Base-by-base conservation (phyloP, 805 yeast species). In the Pichia cabralensis region DNA sequence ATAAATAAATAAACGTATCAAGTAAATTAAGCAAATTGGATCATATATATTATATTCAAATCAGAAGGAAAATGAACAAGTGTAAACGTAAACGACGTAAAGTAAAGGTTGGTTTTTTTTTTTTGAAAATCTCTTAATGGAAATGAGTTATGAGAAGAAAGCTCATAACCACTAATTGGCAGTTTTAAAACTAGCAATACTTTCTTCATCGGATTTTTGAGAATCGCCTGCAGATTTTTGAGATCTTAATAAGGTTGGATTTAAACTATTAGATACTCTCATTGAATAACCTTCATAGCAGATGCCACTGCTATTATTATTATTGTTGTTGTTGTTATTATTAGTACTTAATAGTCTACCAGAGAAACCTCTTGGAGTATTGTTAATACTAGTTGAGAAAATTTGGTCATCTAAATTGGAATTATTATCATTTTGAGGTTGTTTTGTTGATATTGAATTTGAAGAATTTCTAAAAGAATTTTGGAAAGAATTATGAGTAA, bases 181-280 rank as follows among this genome's bases (percentile, higher is more conserved):
- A 17, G 39, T 22, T 23, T 35, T 35, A 15, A 31, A 46, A 30
- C 52, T 42, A 14, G 48, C 44, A 26, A 42, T 34, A 34, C 52
- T 46, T 16, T 43, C 55, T 12, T 41, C 44, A 33, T 49, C 51
- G 2, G 52, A 48, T n/a, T n/a, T n/a, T n/a, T n/a, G n/a, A n/a
- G n/a, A n/a, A n/a, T n/a, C n/a, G n/a, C n/a, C n/a, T n/a, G n/a
- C n/a, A n/a, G n/a, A n/a, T n/a, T n/a, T n/a, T n/a, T n/a, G n/a
- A n/a, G n/a, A n/a, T n/a, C n/a, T n/a, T n/a, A n/a, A 32, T 7
- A 34, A 35, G 5, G 19, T 16, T 15, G 25, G 20, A 17, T 15
- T 22, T 11, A 27, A 16, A 9, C 27, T 17, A 27, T 27, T 33
- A 5, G 36, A 21, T 12, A 17, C 16, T 26, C 31, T 33, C 36